phyloP scores from a whole-genome alignment of 1,139 yeast genomes.

The Lodderomyces theae region DNA sequence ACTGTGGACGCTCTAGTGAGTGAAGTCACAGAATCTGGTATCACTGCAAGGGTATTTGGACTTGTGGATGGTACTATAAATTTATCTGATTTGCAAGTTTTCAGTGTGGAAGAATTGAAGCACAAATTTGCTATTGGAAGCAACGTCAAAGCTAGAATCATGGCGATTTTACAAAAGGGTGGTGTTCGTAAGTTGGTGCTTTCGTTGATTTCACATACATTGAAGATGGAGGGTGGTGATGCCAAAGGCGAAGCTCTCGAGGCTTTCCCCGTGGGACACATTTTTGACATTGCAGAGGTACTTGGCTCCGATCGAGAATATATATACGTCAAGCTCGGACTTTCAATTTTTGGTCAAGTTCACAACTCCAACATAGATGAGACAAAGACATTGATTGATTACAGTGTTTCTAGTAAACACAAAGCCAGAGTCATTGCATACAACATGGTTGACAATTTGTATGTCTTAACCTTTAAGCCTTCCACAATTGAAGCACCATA shows the following conservation, averaged over 20 bases:
- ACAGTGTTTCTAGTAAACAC: constrained; percentile 62
- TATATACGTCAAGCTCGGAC: constrained; percentile 57
- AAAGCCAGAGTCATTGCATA: constrained; percentile 75
- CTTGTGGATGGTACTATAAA: constrained; percentile 70
- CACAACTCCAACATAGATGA: constrained; percentile 68
- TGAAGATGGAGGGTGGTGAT: constrained; percentile 22
- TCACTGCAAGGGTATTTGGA: constrained; percentile 68
- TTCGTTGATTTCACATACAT: constrained; percentile 60
- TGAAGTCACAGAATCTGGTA: constrained; percentile 59
- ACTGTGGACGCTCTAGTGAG: constrained; percentile 72
- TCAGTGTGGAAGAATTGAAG: constrained; percentile 47
- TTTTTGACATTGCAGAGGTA: constrained; percentile 58
- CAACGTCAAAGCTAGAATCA: constrained; percentile 64
- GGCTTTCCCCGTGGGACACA: constrained; percentile 77
- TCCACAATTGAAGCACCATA: constrained; percentile 60
- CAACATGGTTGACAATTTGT: constrained; percentile 62
- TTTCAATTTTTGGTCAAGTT: constrained; percentile 58
- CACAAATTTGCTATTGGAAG: constrained; percentile 67
- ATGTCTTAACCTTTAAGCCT: constrained; percentile 68
- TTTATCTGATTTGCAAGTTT: constrained; percentile 60
- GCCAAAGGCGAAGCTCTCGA: constrained; percentile 33
- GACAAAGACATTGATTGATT: constrained; percentile 51
- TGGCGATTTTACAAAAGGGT: constrained; percentile 55
- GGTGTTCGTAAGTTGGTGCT: constrained; percentile 62
- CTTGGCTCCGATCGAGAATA: constrained; percentile 56